Evolutionary conservation across 2,329 filamentous ascomycete genomes (phyloP).

Genomic region (Chaetomium sp.): DNA sequence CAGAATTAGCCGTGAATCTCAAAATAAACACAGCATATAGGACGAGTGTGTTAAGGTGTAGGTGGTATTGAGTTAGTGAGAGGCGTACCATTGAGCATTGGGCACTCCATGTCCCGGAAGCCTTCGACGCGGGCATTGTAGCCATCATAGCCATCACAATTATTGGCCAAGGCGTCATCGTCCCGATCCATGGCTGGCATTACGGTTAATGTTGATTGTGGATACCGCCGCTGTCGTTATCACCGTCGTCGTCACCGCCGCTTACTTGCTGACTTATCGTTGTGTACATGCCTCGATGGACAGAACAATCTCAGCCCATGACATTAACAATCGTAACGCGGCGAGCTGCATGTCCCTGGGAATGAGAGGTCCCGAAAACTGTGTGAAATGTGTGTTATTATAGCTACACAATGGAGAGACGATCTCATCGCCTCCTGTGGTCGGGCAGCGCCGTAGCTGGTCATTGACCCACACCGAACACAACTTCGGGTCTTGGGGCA

Average conservation of each 20-base stretch:
- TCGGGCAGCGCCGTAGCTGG: constrained; percentile 11
- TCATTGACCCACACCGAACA: background rate
- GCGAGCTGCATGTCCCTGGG: background rate
- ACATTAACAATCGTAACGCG: background rate
- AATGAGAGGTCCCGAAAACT: background rate
- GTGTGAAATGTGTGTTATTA: background rate
- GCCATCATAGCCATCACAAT: constrained; percentile 4
- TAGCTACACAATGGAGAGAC: background rate
- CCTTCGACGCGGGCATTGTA: constrained; percentile 56
- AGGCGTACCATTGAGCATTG: constrained; percentile 57
- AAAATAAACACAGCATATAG: background rate
- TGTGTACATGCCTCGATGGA: background rate
- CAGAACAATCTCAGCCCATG: background rate
- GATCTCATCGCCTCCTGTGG: background rate
- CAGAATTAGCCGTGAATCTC: background rate
- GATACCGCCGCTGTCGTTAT: too few species aligned
- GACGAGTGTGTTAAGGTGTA: background rate
- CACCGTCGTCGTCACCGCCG: constrained; percentile 19
- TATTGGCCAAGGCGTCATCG: too few species aligned
- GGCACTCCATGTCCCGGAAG: constrained; percentile 56
- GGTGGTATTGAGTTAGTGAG: background rate
- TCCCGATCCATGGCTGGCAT: too few species aligned
- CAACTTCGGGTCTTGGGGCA: background rate
- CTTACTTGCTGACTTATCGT: too few species aligned
- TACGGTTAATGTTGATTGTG: too few species aligned